phyloP scores from a whole-genome alignment of 1,284 basidiomycete genomes.

The Porogramme epimiltina region DNA sequence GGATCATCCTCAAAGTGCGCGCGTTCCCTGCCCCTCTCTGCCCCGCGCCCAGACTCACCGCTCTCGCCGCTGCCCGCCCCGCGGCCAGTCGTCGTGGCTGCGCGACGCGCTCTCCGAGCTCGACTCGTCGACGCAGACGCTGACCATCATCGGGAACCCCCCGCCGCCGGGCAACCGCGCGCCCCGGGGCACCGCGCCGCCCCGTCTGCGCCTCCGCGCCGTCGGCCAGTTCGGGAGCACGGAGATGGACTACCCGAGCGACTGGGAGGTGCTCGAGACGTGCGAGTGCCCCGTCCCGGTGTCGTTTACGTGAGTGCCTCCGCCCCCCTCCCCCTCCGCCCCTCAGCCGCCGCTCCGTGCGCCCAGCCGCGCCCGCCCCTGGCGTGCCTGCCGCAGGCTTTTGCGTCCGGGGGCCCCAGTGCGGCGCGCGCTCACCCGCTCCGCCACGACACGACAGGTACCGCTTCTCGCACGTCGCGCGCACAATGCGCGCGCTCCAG shows the following conservation, averaged over 20 bases:
- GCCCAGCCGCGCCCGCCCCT: too few relatives aligned
- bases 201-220: constrained; percentile 76
- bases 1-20: constrained; percentile 84
- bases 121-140: constrained; percentile 80
- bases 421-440: too few relatives aligned
- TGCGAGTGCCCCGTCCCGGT: constrained; percentile 77
- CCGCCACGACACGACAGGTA: too few relatives aligned
- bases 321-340: neutral
- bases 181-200: constrained; percentile 40
- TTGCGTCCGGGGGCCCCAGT: too few relatives aligned
- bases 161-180: constrained; percentile 35
- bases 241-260: constrained; percentile 95
- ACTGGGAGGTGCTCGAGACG: constrained; percentile 84
- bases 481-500: constrained; percentile 73
- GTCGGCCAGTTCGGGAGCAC: constrained; percentile 81
- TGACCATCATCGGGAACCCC: constrained; percentile 83
- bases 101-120: constrained; percentile 90
- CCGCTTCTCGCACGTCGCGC: constrained; percentile 71
- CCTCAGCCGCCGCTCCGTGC: too few relatives aligned
- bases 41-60: neutral
- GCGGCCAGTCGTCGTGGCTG: constrained; percentile 81
- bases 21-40: neutral
- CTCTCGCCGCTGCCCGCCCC: neutral
- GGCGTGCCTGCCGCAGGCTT: too few relatives aligned
- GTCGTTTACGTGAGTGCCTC: constrained; percentile 65